Base-by-base conservation (phyloP, 768 basidiomycete species). In the Symmetrospora coprosmae region DNA sequence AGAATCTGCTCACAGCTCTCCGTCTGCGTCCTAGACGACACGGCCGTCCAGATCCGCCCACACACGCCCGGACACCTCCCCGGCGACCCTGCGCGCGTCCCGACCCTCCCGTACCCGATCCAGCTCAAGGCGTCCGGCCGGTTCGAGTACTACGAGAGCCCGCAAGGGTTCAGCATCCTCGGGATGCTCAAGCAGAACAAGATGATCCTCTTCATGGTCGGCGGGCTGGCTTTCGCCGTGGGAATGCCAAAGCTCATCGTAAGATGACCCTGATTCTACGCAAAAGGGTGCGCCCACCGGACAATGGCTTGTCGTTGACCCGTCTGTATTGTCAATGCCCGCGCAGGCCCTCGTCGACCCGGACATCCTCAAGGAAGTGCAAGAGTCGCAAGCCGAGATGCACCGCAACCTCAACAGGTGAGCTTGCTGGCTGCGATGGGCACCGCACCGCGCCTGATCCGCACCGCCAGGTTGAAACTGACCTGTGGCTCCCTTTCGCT, bases 201-300 rank as follows among this genome's bases (percentile, higher is more conserved):
- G 30, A 58, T 58, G 55, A 58, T 58, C 16, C 27, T 58, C 7
- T 31, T 58, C 30, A 58, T 58, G 55, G 55, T 43, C 5, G 21
- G 19, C 13, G 55, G 55, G 28, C 19, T 58, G 19, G 40, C 23
- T 14, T 45, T 58, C 37, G 55, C 55, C 6, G 37, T 58, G 16
- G 55, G 55, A 31, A 43, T 58, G 55, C 55, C 55, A 4, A 58
- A 58, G 55, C 55, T 58, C 8, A 13, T 58, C 41, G 55, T 46
- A 40, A n/a, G 55, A n/a, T n/a, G n/a, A n/a, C n/a, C n/a, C n/a
- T n/a, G n/a, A n/a, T n/a, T n/a, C n/a, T n/a, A n/a, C n/a, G n/a
- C n/a, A n/a, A n/a, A n/a, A n/a, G n/a, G n/a, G n/a, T n/a, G n/a
- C n/a, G n/a, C n/a, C n/a, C n/a, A n/a, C n/a, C n/a, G n/a, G n/a